phyloP scores from a whole-genome alignment of 768 basidiomycete genomes.

The Collybia sp. region DNA sequence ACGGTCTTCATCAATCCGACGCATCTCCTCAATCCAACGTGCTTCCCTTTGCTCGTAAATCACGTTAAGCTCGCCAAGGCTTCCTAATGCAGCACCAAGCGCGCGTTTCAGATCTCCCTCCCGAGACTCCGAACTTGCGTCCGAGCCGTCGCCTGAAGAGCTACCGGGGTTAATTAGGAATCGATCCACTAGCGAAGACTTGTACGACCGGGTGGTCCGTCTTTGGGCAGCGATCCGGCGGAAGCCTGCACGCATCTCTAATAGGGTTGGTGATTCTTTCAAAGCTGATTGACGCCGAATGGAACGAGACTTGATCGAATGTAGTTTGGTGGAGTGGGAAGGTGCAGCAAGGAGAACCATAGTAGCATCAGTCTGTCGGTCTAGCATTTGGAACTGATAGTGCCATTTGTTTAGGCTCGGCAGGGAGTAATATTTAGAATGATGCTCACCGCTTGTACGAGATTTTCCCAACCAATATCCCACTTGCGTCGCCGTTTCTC shows the following conservation, averaged over 20 bases:
- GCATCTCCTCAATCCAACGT: slow-evolving; percentile 70
- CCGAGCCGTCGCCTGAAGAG: slow-evolving; percentile 51
- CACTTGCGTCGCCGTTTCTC: slow-evolving; percentile 68
- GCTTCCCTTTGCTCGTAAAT: slow-evolving; percentile 69
- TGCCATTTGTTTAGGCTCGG: not conserved
- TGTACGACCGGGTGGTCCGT: slow-evolving; percentile 37
- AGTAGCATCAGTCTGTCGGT: slow-evolving; percentile 78
- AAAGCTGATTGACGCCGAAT: slow-evolving; percentile 54
- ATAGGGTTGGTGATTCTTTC: slow-evolving; percentile 42
- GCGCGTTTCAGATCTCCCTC: slow-evolving; percentile 68
- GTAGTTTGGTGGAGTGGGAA: slow-evolving; percentile 63
- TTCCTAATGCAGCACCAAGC: slow-evolving; percentile 62
- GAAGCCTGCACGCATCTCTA: slow-evolving; percentile 53
- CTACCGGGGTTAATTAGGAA: slow-evolving; percentile 40
- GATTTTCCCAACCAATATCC: slow-evolving; percentile 72
- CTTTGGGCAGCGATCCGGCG: slow-evolving; percentile 54
- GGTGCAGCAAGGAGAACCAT: slow-evolving; percentile 73
- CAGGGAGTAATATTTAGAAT: not conserved
- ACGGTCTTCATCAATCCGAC: slow-evolving; percentile 58
- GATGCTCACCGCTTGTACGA: slow-evolving; percentile 62
- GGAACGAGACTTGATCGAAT: slow-evolving; percentile 61
- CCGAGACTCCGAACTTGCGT: slow-evolving; percentile 43
- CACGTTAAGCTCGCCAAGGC: slow-evolving; percentile 53
- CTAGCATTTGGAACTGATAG: slow-evolving; percentile 67
- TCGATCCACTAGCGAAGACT: slow-evolving; percentile 39